These are phyloP conservation scores for Dictyostelium purpureum DNA, from an alignment of 78 protist genomes.

Conservation along the genomic window DNA sequence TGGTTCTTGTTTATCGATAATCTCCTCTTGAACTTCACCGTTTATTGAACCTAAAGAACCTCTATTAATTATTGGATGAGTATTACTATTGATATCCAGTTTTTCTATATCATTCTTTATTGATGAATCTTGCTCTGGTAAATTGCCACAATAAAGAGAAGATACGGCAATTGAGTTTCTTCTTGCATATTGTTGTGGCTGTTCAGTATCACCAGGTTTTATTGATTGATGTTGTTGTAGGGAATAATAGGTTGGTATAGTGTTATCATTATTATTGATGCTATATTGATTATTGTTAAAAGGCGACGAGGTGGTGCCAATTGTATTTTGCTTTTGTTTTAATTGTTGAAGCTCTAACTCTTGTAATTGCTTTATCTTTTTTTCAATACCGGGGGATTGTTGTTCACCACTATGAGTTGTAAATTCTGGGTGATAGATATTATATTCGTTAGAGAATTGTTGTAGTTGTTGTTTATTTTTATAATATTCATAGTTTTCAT, in stretches of 20 bases:
- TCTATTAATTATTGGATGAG: too few species aligned
- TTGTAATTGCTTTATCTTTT: too few species aligned
- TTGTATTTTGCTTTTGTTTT: background rate
- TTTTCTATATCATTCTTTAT: background rate
- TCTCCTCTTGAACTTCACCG: too few species aligned
- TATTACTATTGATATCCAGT: background rate
- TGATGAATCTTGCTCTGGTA: background rate
- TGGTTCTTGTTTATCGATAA: background rate
- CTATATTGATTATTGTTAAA: background rate
- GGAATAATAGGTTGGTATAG: too few species aligned
- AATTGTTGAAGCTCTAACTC: too few species aligned
- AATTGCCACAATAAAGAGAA: background rate
- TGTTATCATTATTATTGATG: background rate
- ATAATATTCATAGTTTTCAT: background rate
- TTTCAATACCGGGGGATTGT: too few species aligned
- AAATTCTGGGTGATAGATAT: background rate
- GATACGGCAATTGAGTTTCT: constrained; percentile 24
- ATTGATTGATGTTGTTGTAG: background rate
- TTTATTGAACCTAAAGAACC: too few species aligned
- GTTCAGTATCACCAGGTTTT: background rate
- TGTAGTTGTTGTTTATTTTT: background rate
- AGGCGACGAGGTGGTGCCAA: too few species aligned
- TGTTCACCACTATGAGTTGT: too few species aligned
- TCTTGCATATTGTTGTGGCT: background rate
- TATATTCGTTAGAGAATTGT: too few species aligned